Conservation (phyloP, 768 basidiomycete species). For the Leccinum fibrillosum region DNA sequence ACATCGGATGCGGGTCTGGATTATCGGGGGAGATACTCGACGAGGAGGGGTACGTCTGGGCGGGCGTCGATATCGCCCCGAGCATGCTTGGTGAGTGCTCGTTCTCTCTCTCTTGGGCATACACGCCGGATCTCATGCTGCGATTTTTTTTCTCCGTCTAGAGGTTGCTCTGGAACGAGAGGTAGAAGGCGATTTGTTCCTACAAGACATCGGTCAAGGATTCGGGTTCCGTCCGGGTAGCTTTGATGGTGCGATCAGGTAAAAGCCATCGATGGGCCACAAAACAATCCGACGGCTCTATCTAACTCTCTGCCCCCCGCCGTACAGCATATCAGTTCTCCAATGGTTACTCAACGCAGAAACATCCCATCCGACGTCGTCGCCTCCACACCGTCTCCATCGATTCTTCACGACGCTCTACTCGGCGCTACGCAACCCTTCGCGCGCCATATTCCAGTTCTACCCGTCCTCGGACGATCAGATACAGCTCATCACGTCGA, state of each 20-base stretch:
- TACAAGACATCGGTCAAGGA: slow-evolving; percentile 98
- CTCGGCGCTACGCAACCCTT: slow-evolving; percentile 80
- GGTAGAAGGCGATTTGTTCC: slow-evolving; percentile 92
- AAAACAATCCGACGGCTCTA: not conserved
- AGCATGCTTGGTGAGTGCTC: slow-evolving; percentile 87
- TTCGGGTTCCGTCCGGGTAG: slow-evolving; percentile 95
- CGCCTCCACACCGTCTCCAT: slow-evolving; percentile 78
- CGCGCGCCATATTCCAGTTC: slow-evolving; percentile 87
- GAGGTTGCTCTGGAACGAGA: slow-evolving; percentile 96
- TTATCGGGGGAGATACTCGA: slow-evolving; percentile 95
- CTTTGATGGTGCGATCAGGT: slow-evolving; percentile 98
- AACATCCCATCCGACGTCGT: slow-evolving; percentile 84
- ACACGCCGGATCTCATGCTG: not conserved
- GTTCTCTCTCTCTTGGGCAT: too few species aligned
- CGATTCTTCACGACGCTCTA: slow-evolving; percentile 94
- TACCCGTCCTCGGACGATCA: slow-evolving; percentile 98
- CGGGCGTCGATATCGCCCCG: slow-evolving; percentile 91
- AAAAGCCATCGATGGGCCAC: not conserved
- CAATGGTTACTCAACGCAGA: slow-evolving; percentile 99
- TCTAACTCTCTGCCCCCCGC: not conserved
- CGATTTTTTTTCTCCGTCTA: not conserved
- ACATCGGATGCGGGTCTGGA: slow-evolving; percentile 98
- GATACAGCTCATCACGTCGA: slow-evolving; percentile 89
- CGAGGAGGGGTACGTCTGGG: slow-evolving; percentile 91
- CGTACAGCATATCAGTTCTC: slow-evolving; percentile 88